Evolutionary conservation across 2,329 filamentous ascomycete species (phyloP).

Genomic region (Emydomyces testavorans): DNA sequence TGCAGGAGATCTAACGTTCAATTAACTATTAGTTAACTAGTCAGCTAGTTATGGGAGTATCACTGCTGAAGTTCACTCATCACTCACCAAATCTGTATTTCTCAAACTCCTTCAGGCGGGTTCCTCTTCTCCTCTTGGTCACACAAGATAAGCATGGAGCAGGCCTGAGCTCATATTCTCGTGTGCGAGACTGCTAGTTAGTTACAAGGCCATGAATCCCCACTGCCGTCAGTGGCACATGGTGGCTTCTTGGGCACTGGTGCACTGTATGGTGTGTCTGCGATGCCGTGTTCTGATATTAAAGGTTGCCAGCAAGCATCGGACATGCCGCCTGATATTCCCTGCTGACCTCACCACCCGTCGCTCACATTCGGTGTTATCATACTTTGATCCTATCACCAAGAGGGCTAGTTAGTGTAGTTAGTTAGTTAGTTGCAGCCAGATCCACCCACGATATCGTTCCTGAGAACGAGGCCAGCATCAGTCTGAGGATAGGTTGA

Average conservation of each 20-base stretch:
- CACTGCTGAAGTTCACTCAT: too few relatives aligned
- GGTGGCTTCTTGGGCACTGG: not conserved
- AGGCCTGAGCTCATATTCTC: not conserved
- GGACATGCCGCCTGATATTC: not conserved
- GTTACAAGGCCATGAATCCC: not conserved
- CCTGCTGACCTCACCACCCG: slow-evolving; percentile 1
- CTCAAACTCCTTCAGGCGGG: slow-evolving; percentile 69
- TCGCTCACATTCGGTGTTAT: too few relatives aligned
- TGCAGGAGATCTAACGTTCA: slow-evolving; percentile 60
- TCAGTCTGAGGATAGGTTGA: too few relatives aligned
- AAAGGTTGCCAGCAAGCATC: not conserved
- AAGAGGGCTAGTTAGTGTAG: not conserved
- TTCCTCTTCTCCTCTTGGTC: slow-evolving; percentile 53
- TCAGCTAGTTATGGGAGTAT: too few relatives aligned
- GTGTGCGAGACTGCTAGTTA: too few relatives aligned
- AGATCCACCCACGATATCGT: too few relatives aligned
- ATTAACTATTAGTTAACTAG: not conserved
- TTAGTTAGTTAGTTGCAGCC: not conserved
- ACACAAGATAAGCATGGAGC: slow-evolving; percentile 68
- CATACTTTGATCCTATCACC: too few relatives aligned
- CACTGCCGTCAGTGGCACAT: not conserved
- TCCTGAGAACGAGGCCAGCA: too few relatives aligned
- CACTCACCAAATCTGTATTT: slow-evolving; percentile 79
- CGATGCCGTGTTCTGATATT: not conserved
- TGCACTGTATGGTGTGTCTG: too few relatives aligned